Conservation (phyloP, 106 monocot species). For the Dendrobium officinale region DNA sequence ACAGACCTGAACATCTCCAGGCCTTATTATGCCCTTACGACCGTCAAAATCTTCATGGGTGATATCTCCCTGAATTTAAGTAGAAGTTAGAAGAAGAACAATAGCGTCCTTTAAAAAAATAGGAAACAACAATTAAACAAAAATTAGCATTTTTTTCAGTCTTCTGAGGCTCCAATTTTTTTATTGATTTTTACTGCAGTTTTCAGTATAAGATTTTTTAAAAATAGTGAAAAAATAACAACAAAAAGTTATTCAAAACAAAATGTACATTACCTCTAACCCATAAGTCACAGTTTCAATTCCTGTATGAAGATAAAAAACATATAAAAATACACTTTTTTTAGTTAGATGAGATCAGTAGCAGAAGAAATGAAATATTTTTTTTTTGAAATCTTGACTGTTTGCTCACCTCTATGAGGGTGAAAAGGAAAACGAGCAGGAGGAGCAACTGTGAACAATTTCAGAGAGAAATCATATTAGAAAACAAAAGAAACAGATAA, state of each 20-base stretch:
- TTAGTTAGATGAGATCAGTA: not conserved
- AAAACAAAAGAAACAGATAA: not conserved
- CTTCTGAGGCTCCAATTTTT: no score
- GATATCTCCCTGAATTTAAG: slow-evolving; percentile 47
- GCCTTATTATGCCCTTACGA: slow-evolving; percentile 60
- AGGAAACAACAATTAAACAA: no score
- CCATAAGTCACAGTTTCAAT: slow-evolving; percentile 88
- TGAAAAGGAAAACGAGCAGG: slow-evolving; percentile 92
- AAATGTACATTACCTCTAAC: slow-evolving; percentile 47
- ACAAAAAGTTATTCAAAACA: not conserved
- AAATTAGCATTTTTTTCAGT: no score
- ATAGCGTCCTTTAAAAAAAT: no score
- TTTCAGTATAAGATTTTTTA: not conserved
- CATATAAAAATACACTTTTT: not conserved
- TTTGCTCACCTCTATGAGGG: slow-evolving; percentile 72
- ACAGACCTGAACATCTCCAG: slow-evolving; percentile 44
- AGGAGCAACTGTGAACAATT: slow-evolving; percentile 45
- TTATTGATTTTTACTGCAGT: no score
- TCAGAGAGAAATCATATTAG: not conserved
- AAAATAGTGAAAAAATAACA: not conserved
- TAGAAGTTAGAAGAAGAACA: not conserved
- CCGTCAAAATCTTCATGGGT: slow-evolving; percentile 78
- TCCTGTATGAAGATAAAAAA: slow-evolving; percentile 30
- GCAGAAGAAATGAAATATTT: not conserved
- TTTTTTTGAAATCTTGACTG: not conserved